A percentile compares a stretch with the other conserved stretches of the same genome.
phyloP scores from a whole-genome alignment of 148 eudicot genomes.

The Bassia scoparia region DNA sequence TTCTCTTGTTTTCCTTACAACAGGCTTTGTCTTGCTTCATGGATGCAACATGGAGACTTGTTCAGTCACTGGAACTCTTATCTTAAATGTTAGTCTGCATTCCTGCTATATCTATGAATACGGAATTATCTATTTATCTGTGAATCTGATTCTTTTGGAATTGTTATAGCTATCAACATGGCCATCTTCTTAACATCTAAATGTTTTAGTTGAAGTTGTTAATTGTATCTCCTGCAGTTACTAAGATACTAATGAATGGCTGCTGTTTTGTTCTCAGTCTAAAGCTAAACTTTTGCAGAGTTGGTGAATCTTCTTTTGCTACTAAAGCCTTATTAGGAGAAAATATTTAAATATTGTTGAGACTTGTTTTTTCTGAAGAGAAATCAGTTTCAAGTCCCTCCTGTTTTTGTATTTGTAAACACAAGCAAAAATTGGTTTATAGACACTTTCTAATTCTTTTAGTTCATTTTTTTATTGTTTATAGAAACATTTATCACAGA shows the following conservation, averaged over 20 bases:
- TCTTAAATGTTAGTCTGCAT: conserved; percentile 57
- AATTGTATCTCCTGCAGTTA: neutral
- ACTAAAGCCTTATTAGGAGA: neutral
- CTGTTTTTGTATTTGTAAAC: too few species aligned
- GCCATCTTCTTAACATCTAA: neutral
- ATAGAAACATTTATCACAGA: too few species aligned
- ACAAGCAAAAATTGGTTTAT: too few species aligned
- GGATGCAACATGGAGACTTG: conserved; percentile 57
- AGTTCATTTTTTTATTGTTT: too few species aligned
- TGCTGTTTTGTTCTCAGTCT: neutral
- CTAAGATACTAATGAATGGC: neutral
- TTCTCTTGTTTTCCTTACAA: conserved; percentile 19
- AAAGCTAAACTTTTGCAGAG: neutral
- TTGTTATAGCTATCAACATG: neutral
- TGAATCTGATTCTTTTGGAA: neutral
- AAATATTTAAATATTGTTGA: too few species aligned
- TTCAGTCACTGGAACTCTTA: conserved; percentile 56
- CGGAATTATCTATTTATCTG: too few species aligned
- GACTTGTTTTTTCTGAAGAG: too few species aligned
- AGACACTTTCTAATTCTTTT: too few species aligned
- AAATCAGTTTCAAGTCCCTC: too few species aligned
- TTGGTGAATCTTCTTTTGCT: neutral
- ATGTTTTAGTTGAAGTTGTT: neutral
- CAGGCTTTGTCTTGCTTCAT: conserved; percentile 63
- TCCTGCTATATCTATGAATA: neutral